Evolutionary conservation across 768 basidiomycete genomes (phyloP), one percentile per base, ranked within the genome.

Genomic region (Podaxis pistillaris): DNA sequence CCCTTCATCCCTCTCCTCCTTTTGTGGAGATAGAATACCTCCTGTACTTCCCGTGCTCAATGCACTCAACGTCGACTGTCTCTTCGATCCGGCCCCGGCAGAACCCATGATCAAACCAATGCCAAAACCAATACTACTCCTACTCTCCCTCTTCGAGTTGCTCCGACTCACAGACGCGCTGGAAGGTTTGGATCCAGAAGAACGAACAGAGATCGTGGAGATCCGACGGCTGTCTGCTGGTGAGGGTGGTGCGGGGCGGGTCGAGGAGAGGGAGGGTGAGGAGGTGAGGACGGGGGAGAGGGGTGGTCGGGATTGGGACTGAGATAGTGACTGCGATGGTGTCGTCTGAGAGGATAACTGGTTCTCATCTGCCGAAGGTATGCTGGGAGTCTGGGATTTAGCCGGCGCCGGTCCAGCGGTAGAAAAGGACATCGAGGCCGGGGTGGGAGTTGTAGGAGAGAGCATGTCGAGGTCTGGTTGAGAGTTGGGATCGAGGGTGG

Each of bases 401-500:
- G 52, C 6, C 19, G 38, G 24, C 7, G 61, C 38, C n/a, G 61
- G 53, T 15, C 56, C 56, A n/a, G 53, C 53, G 65, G 51, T 44
- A 49, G 66, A 52, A 67, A 66, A 51, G 57, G 69, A 63, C 67
- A 73, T 37, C 49, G 67, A 64, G 28, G 70, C 64, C 13, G 68
- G 67, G n/a, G 71, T 70, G 50, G 71, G 69, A 1, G 71, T 70
- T 17, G 68, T 67, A 22, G 73, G 71, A n/a, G 72, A 69, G 30
- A 60, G 49, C 13, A 67, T 36, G 37, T 47, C 50, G 11, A 67
- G 64, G 38, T 44, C 60, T 40, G 4, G 51, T 53, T 59, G 57
- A 11, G 56, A 28, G 41, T 40, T 55, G 22, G 65, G 26, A 19
- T 60, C 55, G 9, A 57, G 28, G 50, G 59, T 56, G 12, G 60